phyloP scores from a whole-genome alignment of 768 basidiomycete genomes.

The Tubosaeta sp. region DNA sequence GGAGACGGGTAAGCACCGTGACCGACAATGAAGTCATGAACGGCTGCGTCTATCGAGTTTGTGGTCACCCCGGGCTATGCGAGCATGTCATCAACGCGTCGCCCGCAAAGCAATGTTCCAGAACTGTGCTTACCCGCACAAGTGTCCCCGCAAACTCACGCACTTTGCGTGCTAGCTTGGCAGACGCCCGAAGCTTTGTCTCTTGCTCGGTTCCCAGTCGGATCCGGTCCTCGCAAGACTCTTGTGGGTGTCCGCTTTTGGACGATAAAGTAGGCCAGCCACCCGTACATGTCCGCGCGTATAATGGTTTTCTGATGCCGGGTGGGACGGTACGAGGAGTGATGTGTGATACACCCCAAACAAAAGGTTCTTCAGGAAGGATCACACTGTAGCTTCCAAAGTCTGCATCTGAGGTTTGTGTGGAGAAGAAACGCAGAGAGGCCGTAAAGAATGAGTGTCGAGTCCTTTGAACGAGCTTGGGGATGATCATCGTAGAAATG shows the following conservation, averaged over 20 bases:
- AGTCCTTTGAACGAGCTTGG: background rate
- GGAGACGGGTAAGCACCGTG: conserved; percentile 85
- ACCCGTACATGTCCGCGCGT: conserved; percentile 27
- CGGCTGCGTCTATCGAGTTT: conserved; percentile 60
- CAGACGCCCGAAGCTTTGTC: conserved; percentile 46
- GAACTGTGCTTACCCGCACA: conserved; percentile 40
- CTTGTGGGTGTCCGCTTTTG: background rate
- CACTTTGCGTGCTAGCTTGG: conserved; percentile 51
- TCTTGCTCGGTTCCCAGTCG: conserved; percentile 53
- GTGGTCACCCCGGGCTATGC: conserved; percentile 69
- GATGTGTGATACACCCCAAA: conserved; percentile 63
- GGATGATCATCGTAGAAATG: background rate
- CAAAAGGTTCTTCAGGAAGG: conserved; percentile 60
- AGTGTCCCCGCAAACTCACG: conserved; percentile 51
- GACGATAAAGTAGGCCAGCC: background rate
- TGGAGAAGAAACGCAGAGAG: conserved; percentile 6
- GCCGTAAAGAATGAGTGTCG: background rate
- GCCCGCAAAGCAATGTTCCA: background rate
- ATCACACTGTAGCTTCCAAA: conserved; percentile 59
- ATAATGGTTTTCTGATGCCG: conserved; percentile 52
- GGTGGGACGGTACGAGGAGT: conserved; percentile 52
- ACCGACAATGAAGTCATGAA: conserved; percentile 68
- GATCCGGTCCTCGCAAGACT: conserved; percentile 32
- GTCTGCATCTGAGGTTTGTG: conserved; percentile 1
- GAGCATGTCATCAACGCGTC: background rate